phyloP scores from a whole-genome alignment of 2,329 filamentous ascomycete genomes.

The Penicillium sp. region DNA sequence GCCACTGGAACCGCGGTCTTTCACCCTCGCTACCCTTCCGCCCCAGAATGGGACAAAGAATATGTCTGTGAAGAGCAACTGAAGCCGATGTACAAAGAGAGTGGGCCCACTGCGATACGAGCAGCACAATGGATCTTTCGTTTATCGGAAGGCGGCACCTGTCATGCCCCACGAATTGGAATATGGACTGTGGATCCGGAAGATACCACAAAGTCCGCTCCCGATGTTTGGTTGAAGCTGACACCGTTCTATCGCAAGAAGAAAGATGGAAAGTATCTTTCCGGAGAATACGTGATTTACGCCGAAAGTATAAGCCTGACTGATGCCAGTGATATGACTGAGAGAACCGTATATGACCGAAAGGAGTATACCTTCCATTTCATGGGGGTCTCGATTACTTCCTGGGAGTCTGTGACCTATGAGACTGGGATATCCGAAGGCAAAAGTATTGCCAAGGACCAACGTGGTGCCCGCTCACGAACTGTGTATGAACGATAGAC shows the following conservation, averaged over 20 bases:
- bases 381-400: conserved; percentile 26
- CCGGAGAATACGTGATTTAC: conserved; percentile 16
- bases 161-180: conserved; percentile 8
- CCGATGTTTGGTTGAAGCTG: conserved; percentile 1
- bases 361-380: conserved; percentile 27
- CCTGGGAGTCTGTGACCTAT: conserved; percentile 19
- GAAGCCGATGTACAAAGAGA: neutral
- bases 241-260: conserved; percentile 1
- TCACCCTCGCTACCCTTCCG: conserved; percentile 59
- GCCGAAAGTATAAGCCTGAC: neutral
- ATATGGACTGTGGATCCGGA: conserved; percentile 10
- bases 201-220: neutral
- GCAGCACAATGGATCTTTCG: conserved; percentile 15
- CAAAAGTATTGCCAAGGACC: neutral
- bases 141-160: conserved; percentile 5
- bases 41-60: conserved; percentile 32
- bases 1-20: conserved; percentile 61
- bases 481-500: conserved; percentile 3
- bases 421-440: neutral
- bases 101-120: conserved; percentile 8
- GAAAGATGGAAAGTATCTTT: neutral
- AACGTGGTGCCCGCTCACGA: neutral
- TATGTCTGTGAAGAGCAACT: conserved; percentile 27
- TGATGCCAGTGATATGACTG: neutral
- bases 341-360: neutral